These are phyloP conservation scores for Hsuehochloa calcarea DNA, from an alignment of 176 grass and related monocot genomes.

Conservation along the genomic window DNA sequence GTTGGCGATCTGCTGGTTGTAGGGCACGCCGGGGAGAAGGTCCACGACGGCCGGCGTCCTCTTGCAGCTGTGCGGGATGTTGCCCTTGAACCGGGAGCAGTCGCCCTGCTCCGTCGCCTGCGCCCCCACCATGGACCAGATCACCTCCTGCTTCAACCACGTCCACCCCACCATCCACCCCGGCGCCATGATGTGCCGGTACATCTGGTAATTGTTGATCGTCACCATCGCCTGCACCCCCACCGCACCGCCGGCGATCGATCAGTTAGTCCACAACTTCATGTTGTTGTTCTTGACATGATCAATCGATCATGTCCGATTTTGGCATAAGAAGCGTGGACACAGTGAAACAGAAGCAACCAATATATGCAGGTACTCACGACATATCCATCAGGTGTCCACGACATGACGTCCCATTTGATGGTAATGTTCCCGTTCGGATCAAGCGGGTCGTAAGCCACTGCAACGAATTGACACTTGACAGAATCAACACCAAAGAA, in stretches of 20 bases:
- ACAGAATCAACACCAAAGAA: background rate
- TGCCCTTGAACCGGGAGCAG: conserved; percentile 90
- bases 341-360: background rate
- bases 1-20: conserved; percentile 97
- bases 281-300: background rate
- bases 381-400: conserved; percentile 93
- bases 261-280: background rate
- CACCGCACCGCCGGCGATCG: background rate
- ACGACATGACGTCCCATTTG: conserved; percentile 95
- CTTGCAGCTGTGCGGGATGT: conserved; percentile 83
- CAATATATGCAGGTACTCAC: conserved; percentile 38
- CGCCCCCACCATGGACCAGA: conserved; percentile 96
- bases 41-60: conserved; percentile 71
- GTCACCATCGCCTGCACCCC: conserved; percentile 59
- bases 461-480: conserved; percentile 25
- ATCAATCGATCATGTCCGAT: background rate
- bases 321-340: background rate
- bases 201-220: conserved; percentile 98
- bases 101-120: conserved; percentile 93
- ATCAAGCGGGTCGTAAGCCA: conserved; percentile 85
- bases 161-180: conserved; percentile 82
- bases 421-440: conserved; percentile 96
- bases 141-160: conserved; percentile 84
- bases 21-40: conserved; percentile 80
- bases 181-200: conserved; percentile 74